Evolutionary conservation across 2,329 filamentous ascomycete species (phyloP), one percentile per base, ranked within the genome.

Genomic region (Neonectria ditissima): DNA sequence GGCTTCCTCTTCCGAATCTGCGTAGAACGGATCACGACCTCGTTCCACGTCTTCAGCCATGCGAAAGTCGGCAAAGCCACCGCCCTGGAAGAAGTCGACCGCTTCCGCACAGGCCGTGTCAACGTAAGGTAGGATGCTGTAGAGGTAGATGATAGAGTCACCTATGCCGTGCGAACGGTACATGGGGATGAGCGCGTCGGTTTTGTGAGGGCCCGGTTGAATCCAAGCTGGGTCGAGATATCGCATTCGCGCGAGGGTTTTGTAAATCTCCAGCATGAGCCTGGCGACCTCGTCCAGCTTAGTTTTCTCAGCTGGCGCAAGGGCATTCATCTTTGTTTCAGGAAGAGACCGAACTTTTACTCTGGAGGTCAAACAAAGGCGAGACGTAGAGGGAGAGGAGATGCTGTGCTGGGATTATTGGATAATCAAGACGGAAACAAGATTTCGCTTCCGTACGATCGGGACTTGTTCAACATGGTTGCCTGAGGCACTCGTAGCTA

Each of bases 101-200:
- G 4, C 18, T 13, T 18, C 10, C 8, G 39, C n/a, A 1, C 61
- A 55, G 6, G 50, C 32, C 7, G 5, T 34, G 11, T 61, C 44
- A 34, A 75, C 34, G 55, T 73, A 74, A 14, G 72, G 71, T 1
- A 75, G 51, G 51, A 74, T 67, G 60, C 68, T 70, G 59, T 73
- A 75, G 32, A 75, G 67, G 54, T 73, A 73, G 52, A 73, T 68
- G 53, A 74, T 64, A 20, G 64, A 54, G n/a, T 59, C 32, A 28
- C 70, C 65, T 14, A 73, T 20, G 20, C 59, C 55, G 20, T 43
- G 44, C n/a, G 9, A 22, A 2, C 22, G 22, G 10, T 47, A 16
- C 20, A 48, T 18, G 7, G 24, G 20, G 16, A 34, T 16, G 32
- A 34, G 32, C 5, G 14, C 32, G 28, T 24, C 41, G 3, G 50